These are phyloP conservation scores for Hypericum perforatum DNA, from an alignment of 345 rosid species.

Conservation along the genomic window DNA sequence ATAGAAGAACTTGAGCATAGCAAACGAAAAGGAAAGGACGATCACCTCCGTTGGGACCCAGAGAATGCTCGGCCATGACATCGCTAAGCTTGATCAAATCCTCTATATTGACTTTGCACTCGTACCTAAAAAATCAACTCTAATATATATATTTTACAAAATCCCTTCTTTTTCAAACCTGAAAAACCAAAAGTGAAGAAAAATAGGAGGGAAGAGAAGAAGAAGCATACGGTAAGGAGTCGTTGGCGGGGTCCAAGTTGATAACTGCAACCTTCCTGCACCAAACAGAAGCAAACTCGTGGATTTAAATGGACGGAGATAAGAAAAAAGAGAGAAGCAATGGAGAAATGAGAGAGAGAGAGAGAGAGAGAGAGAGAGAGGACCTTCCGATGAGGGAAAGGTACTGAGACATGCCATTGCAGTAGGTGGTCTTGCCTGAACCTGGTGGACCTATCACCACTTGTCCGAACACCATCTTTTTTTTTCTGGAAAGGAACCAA, in stretches of 20 bases:
- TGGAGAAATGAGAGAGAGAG: too few species aligned
- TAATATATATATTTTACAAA: constrained; percentile 3
- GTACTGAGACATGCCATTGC: constrained; percentile 98
- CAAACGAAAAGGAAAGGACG: not conserved
- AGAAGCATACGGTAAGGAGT: constrained; percentile 79
- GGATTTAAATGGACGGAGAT: too few species aligned
- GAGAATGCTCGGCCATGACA: constrained; percentile 75
- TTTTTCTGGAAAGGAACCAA: not conserved
- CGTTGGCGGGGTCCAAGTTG: constrained; percentile 95
- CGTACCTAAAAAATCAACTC: constrained; percentile 50
- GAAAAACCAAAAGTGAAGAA: not conserved
- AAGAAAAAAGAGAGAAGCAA: too few species aligned
- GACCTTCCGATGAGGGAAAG: constrained; percentile 71
- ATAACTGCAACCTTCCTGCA: constrained; percentile 88
- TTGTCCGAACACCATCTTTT: constrained; percentile 86
- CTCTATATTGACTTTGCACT: constrained; percentile 76
- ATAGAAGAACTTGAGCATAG: not conserved
- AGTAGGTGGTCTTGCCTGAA: constrained; percentile 93
- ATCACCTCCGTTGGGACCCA: constrained; percentile 94
- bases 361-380: too few species aligned
- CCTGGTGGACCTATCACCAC: constrained; percentile 95
- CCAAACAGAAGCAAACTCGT: too few species aligned
- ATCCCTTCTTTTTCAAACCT: not conserved
- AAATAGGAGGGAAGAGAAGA: not conserved
- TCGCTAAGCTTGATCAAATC: constrained; percentile 70